These are phyloP conservation scores for Stipa capillata DNA, from an alignment of 176 grass and related monocot species.

Conservation along the genomic window DNA sequence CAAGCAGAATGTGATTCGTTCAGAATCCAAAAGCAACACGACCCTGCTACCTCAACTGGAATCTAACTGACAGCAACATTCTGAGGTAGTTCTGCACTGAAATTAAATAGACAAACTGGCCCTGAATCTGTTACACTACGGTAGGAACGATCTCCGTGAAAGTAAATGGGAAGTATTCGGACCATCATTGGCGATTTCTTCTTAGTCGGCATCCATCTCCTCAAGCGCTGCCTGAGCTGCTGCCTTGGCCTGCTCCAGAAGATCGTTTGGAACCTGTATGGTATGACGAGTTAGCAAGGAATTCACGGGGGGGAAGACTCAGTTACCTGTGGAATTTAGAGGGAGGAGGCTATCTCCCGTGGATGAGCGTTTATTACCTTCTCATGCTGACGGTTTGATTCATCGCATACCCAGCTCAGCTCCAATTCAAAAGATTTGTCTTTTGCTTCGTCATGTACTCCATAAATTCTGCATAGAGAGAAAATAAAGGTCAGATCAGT, in stretches of 20 bases:
- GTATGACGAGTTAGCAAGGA: background rate
- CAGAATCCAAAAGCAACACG: background rate
- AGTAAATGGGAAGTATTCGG: background rate
- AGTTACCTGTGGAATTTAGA: background rate
- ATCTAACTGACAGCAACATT: background rate
- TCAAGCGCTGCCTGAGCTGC: conserved; percentile 62
- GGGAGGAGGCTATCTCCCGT: background rate
- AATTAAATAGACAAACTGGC: background rate
- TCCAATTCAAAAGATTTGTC: conserved; percentile 83
- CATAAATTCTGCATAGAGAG: conserved; percentile 52
- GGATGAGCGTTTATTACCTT: conserved; percentile 25
- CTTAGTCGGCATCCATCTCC: conserved; percentile 78
- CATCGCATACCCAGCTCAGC: conserved; percentile 74
- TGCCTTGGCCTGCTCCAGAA: conserved; percentile 53
- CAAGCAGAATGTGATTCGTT: background rate
- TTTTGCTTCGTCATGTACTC: conserved; percentile 63
- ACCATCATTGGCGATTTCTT: background rate
- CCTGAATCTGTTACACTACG: background rate
- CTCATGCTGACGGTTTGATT: conserved; percentile 58
- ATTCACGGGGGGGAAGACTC: background rate
- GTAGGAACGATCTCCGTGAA: background rate
- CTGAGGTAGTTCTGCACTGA: background rate
- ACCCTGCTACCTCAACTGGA: background rate
- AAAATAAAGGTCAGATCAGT: background rate
- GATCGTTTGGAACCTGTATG: conserved; percentile 46